These are phyloP conservation scores for Apiospora kogelbergensis DNA, from an alignment of 2,329 filamentous ascomycete species.

Conservation along the genomic window DNA sequence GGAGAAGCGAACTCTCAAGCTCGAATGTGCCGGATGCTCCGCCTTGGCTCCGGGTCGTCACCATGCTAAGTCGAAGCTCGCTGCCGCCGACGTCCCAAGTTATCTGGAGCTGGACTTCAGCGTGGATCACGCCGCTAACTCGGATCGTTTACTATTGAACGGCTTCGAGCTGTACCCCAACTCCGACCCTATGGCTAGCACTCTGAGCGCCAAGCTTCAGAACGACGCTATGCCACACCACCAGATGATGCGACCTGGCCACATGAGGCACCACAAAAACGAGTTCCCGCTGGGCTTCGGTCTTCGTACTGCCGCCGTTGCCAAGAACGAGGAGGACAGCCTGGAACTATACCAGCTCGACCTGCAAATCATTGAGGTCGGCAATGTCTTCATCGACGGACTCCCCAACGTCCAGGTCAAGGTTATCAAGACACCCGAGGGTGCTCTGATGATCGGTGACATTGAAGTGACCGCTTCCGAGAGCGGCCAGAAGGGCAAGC, in stretches of 20 bases:
- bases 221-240: slow-evolving; percentile 28
- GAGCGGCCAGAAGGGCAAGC: slow-evolving; percentile 24
- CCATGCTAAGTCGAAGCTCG: slow-evolving; percentile 13
- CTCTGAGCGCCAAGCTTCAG: slow-evolving; percentile 46
- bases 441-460: slow-evolving; percentile 54
- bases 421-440: slow-evolving; percentile 58
- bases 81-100: slow-evolving; percentile 34
- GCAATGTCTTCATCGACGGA: slow-evolving; percentile 52
- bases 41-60: slow-evolving; percentile 12
- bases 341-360: slow-evolving; percentile 54
- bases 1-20: slow-evolving; percentile 25
- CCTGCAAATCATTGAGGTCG: slow-evolving; percentile 61
- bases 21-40: slow-evolving; percentile 31
- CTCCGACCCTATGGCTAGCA: slow-evolving; percentile 43
- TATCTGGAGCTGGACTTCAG: slow-evolving; percentile 55
- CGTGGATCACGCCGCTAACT: slow-evolving; percentile 44
- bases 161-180: slow-evolving; percentile 60
- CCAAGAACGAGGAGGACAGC: slow-evolving; percentile 50
- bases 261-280: slow-evolving; percentile 27
- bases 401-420: slow-evolving; percentile 59
- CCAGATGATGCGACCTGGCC: slow-evolving; percentile 17
- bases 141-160: slow-evolving; percentile 56
- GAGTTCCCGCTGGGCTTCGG: slow-evolving; percentile 46
- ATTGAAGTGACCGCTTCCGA: slow-evolving; percentile 39
- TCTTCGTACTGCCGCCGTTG: slow-evolving; percentile 41